Percentiles rank a stretch among this genome's conserved stretches.
Evolutionary conservation across 805 yeast species (phyloP).

Genomic region (Torulaspora microellipsoides): DNA sequence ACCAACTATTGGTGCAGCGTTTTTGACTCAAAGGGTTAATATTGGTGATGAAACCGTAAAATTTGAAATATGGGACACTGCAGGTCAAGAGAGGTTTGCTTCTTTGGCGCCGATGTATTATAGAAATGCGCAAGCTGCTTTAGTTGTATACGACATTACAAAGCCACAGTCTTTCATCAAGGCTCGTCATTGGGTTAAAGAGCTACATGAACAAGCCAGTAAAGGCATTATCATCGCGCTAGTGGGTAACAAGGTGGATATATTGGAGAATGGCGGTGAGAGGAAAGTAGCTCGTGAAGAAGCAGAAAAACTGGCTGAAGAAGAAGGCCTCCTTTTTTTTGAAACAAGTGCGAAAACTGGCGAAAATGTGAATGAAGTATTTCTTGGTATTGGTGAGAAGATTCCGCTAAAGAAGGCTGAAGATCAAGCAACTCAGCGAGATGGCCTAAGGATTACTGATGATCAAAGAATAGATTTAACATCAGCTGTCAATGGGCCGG

Average conservation of each 20-base stretch:
- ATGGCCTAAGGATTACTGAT: slow-evolving; percentile 23
- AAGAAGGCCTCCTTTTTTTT: slow-evolving; percentile 83
- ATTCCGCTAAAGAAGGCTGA: slow-evolving; percentile 50
- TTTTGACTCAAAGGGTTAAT: slow-evolving; percentile 87
- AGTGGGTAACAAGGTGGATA: slow-evolving; percentile 88
- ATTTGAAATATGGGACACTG: slow-evolving; percentile 95
- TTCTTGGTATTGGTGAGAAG: slow-evolving; percentile 81
- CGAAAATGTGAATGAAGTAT: slow-evolving; percentile 84
- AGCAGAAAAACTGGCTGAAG: slow-evolving; percentile 82
- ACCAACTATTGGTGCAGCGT: slow-evolving; percentile 98
- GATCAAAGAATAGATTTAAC: slow-evolving; percentile 36
- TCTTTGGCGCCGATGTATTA: slow-evolving; percentile 96
- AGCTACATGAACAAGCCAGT: slow-evolving; percentile 91
- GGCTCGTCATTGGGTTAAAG: slow-evolving; percentile 98
- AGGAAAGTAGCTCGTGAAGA: slow-evolving; percentile 83
- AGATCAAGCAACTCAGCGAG: slow-evolving; percentile 20
- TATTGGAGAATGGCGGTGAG: slow-evolving; percentile 46
- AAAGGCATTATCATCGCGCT: slow-evolving; percentile 87
- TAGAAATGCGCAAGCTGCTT: slow-evolving; percentile 94
- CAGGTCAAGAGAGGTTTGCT: slow-evolving; percentile 97
- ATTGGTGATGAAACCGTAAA: slow-evolving; percentile 83
- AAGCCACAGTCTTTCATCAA: slow-evolving; percentile 92
- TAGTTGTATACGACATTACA: slow-evolving; percentile 92
- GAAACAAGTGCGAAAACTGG: slow-evolving; percentile 95
- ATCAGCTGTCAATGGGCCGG: slow-evolving; percentile 29